Evolutionary conservation across 2,329 filamentous ascomycete species (phyloP).

Genomic region (Alternaria sp.): DNA sequence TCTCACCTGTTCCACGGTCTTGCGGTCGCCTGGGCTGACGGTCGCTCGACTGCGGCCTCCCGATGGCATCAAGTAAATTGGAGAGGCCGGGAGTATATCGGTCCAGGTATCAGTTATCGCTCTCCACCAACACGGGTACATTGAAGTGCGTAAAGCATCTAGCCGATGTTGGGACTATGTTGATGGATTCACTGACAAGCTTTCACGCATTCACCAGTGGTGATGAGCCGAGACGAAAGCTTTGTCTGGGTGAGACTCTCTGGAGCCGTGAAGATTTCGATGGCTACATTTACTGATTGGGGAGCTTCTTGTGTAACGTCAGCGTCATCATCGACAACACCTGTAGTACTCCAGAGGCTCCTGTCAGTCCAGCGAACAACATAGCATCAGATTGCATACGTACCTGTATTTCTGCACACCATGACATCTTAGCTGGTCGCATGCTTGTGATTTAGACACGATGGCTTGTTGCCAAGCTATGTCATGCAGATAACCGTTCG

Average conservation of each 20-base stretch:
- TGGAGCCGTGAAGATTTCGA: not conserved
- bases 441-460: slow-evolving; percentile 11
- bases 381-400: slow-evolving; percentile 8
- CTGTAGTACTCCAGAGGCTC: slow-evolving; percentile 10
- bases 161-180: slow-evolving; percentile 1
- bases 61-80: not conserved
- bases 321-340: slow-evolving; percentile 16
- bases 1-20: slow-evolving; percentile 22
- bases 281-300: slow-evolving; percentile 3
- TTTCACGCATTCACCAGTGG: not conserved
- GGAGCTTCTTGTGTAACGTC: slow-evolving; percentile 13
- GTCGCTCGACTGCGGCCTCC: slow-evolving; percentile 7
- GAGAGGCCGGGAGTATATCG: not conserved
- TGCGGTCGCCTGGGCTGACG: slow-evolving; percentile 10
- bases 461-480: slow-evolving; percentile 32
- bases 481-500: slow-evolving; percentile 41
- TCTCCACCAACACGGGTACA: not conserved
- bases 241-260: not conserved
- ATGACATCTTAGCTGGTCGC: slow-evolving; percentile 20
- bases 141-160: slow-evolving; percentile 5
- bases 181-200: slow-evolving; percentile 5
- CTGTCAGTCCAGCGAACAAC: slow-evolving; percentile 8
- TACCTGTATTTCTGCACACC: slow-evolving; percentile 15
- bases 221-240: not conserved
- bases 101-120: not conserved